Evolutionary conservation across 768 basidiomycete genomes (phyloP).

Genomic region (Sarcodon sp.): DNA sequence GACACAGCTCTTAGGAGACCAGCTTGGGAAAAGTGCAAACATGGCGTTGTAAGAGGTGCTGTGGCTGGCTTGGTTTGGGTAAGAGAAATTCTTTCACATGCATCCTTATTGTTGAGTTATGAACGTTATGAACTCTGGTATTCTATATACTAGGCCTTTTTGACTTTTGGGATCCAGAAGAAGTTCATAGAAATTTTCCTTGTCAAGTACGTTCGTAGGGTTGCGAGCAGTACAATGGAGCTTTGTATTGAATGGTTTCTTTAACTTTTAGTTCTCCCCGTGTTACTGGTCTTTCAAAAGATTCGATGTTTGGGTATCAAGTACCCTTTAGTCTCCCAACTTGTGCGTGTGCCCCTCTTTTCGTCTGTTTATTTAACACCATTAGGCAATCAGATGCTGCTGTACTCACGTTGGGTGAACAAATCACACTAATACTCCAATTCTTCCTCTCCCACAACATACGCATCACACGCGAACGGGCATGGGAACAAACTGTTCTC

Average conservation of each 20-base stretch:
- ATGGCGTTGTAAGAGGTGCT: slow-evolving; percentile 60
- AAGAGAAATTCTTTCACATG: slow-evolving; percentile 10
- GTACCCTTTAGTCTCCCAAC: slow-evolving; percentile 61
- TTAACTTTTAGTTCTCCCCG: slow-evolving; percentile 36
- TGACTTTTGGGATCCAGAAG: slow-evolving; percentile 63
- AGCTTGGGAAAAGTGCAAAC: slow-evolving; percentile 76
- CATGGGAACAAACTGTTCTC: slow-evolving; percentile 70
- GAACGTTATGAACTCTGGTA: not conserved
- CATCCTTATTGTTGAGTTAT: not conserved
- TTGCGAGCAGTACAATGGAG: not conserved
- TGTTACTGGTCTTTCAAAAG: slow-evolving; percentile 46
- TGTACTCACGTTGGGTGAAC: slow-evolving; percentile 57
- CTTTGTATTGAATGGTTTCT: not conserved
- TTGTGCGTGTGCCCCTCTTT: slow-evolving; percentile 27
- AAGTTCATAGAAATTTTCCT: slow-evolving; percentile 55
- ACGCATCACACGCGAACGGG: slow-evolving; percentile 62
- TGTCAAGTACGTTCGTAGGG: slow-evolving; percentile 29
- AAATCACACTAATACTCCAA: slow-evolving; percentile 60
- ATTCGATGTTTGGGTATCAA: slow-evolving; percentile 50
- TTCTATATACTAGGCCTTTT: slow-evolving; percentile 32
- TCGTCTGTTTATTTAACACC: slow-evolving; percentile 5
- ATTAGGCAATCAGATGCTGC: slow-evolving; percentile 47
- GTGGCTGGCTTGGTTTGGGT: slow-evolving; percentile 65
- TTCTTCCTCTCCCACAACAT: slow-evolving; percentile 84
- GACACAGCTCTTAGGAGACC: slow-evolving; percentile 59